Percentiles rank a stretch among this genome's conserved stretches.
phyloP scores from a whole-genome alignment of 345 rosid species.

The Acer saccharum region DNA sequence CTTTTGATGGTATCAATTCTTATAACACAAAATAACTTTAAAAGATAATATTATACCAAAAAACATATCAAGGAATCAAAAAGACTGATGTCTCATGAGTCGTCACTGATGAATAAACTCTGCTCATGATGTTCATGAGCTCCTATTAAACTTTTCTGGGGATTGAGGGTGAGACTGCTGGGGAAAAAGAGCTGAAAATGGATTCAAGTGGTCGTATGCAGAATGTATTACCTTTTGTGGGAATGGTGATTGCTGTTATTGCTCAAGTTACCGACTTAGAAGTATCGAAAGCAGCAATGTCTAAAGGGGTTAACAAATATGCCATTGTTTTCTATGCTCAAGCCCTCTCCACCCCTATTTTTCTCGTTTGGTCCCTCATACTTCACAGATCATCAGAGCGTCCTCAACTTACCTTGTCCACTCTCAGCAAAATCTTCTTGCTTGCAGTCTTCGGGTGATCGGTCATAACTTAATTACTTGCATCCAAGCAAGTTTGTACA shows the following conservation, averaged over 20 bases:
- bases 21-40: too few species aligned
- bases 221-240: conserved; percentile 25
- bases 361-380: conserved; percentile 46
- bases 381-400: conserved; percentile 29
- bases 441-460: conserved; percentile 46
- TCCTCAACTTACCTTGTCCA: conserved; percentile 31
- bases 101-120: too few species aligned
- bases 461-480: not conserved
- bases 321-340: conserved; percentile 43
- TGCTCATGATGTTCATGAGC: too few species aligned
- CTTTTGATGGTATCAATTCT: too few species aligned
- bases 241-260: conserved; percentile 44
- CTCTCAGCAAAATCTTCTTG: conserved; percentile 41
- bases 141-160: too few species aligned
- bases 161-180: not conserved
- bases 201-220: not conserved
- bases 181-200: not conserved
- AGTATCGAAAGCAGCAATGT: conserved; percentile 46
- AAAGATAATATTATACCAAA: too few species aligned
- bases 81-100: too few species aligned
- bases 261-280: conserved; percentile 36
- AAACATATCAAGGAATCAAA: too few species aligned
- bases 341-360: conserved; percentile 41
- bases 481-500: too few species aligned
- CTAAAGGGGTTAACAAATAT: conserved; percentile 48